Percentiles rank a stretch among this genome's conserved stretches.
Evolutionary conservation across 2,329 filamentous ascomycete species (phyloP).

Genomic region (Alternaria arbusti): DNA sequence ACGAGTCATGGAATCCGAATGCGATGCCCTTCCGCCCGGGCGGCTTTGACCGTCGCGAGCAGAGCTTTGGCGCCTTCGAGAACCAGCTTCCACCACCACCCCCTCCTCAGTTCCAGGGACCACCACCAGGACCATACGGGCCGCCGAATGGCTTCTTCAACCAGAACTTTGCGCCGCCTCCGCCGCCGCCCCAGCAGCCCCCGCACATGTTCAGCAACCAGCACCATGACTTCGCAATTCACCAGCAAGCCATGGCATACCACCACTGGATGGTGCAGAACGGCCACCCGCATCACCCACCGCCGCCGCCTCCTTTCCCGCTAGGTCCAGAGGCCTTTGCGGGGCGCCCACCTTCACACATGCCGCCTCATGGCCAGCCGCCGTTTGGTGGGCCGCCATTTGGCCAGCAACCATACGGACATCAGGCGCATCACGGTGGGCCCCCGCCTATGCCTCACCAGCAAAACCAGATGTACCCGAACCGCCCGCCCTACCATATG

Average conservation of each 20-base stretch:
- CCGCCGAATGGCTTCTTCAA: slow-evolving; percentile 15
- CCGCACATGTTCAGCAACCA: slow-evolving; percentile 14
- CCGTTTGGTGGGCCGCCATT: background rate
- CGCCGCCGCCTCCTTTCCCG: slow-evolving; percentile 9
- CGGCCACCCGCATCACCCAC: slow-evolving; percentile 14
- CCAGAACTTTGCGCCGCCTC: slow-evolving; percentile 7
- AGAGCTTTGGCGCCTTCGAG: slow-evolving; percentile 14
- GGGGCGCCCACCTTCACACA: slow-evolving; percentile 4
- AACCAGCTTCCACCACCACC: slow-evolving; percentile 13
- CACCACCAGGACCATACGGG: slow-evolving; percentile 10
- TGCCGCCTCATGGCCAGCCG: slow-evolving; percentile 8
- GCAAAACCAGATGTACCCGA: slow-evolving; percentile 14
- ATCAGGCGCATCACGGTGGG: slow-evolving; percentile 2
- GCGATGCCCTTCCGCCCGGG: slow-evolving; percentile 29
- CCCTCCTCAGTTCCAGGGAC: slow-evolving; percentile 6
- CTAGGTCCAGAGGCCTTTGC: slow-evolving; percentile 3
- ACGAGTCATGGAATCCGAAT: slow-evolving; percentile 25
- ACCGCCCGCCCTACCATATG: slow-evolving; percentile 17
- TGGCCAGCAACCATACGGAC: slow-evolving; percentile 9
- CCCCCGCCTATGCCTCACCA: slow-evolving; percentile 7
- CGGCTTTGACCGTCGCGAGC: slow-evolving; percentile 13
- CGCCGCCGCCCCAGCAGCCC: slow-evolving; percentile 14
- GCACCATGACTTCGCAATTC: slow-evolving; percentile 16
- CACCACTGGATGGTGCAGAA: slow-evolving; percentile 29
- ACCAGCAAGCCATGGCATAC: slow-evolving; percentile 25